Base-by-base conservation (phyloP, 2,329 filamentous ascomycete genomes). In the Trichophyton rubrum region DNA sequence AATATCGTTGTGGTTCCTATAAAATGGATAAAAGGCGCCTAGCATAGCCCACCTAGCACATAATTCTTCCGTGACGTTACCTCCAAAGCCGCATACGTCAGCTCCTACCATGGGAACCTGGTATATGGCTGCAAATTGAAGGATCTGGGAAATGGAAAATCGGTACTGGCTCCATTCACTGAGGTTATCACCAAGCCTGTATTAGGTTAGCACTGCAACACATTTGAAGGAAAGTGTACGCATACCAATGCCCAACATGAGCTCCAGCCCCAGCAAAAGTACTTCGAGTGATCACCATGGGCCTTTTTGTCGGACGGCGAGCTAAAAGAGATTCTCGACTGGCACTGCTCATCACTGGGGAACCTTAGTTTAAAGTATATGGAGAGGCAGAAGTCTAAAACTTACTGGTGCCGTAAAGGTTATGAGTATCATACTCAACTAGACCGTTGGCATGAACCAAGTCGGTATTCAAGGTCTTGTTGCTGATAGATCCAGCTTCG, bases 1-100 rank as follows among this genome's bases (percentile, higher is more conserved):
- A 47, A 79, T 71, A 30, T 78, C 77, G 62, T 86, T 86, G 74
- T 91, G 88, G 71, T 89, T 85, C 63, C 88, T 85, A 75, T 85
- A 90, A 76, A 91, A 90, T 0, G 86, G 84, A 41, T 81, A 79
- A 76, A 90, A 90, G 7, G 87, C 87, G 15, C 86, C 87, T 0
- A 90, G 79, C 27, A 81, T 79, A 0, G 86, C 82, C 88, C 88
- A 91, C n/a, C 88, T 83, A 2, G 86, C 82, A 69, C 87, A 90
- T 4, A 90, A 80, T 53, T 82, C 76, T 69, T 87, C 83, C 9
- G 81, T 86, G 0, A 85, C 85, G 66, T 87, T 80, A 13, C 77
- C 79, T 9, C 78, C 85, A 67, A 87, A 95, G 0, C 89, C 90
- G 67, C 90, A 95, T 0, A 90, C 85, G 65, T 95, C 89, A 2